Evolutionary conservation across 78 protist genomes (phyloP).

Genomic region (Dictyostelium brefeldianum): DNA sequence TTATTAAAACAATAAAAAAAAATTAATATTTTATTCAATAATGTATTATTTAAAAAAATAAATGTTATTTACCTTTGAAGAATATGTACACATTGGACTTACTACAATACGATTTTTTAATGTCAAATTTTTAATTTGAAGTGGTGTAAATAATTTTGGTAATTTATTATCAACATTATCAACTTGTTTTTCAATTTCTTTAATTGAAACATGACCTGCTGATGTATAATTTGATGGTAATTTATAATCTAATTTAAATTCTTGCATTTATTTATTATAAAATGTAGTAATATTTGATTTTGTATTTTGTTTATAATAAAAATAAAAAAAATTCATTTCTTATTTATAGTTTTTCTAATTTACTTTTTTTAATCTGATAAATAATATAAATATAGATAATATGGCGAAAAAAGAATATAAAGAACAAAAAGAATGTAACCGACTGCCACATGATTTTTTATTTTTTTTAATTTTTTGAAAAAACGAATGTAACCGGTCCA

Average conservation of each 20-base stretch:
- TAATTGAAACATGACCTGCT: background rate
- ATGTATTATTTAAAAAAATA: background rate
- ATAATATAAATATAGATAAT: too few species aligned
- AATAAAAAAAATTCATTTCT: too few species aligned
- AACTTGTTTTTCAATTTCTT: background rate
- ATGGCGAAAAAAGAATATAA: too few species aligned
- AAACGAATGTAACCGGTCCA: too few species aligned
- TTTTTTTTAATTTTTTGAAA: too few species aligned
- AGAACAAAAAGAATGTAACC: too few species aligned
- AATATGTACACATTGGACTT: slow-evolving; percentile 51
- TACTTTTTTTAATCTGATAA: too few species aligned
- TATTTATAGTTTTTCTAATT: too few species aligned
- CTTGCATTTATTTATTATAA: background rate
- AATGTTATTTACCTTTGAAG: background rate
- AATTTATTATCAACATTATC: background rate
- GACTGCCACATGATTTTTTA: too few species aligned
- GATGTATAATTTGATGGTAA: background rate
- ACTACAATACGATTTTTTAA: slow-evolving; percentile 60
- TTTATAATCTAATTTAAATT: background rate
- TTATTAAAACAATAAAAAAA: background rate
- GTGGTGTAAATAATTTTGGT: slow-evolving; percentile 31
- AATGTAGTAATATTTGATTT: too few species aligned
- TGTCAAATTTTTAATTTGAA: slow-evolving; percentile 8
- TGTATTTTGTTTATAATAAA: too few species aligned
- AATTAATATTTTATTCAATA: background rate